A percentile compares a stretch with the other conserved stretches of the same genome.
Conservation (phyloP, 257 asterid genomes). For the Nicotiana sylvestris region DNA sequence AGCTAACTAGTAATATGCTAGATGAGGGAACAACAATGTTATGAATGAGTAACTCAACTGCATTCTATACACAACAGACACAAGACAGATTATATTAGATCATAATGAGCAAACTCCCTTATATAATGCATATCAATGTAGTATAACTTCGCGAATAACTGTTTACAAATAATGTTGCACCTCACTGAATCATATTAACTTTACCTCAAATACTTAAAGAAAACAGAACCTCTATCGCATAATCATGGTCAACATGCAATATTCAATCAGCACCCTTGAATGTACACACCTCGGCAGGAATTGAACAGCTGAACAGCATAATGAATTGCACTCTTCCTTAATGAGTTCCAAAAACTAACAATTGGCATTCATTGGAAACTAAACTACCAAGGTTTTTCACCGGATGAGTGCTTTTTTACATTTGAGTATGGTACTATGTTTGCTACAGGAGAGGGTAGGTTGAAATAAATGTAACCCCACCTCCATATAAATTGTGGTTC, state of each 20-base stretch:
- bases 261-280: neutral
- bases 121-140: too few relatives aligned
- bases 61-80: too few relatives aligned
- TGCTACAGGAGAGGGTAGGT: neutral
- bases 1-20: too few relatives aligned
- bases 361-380: neutral
- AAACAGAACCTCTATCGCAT: neutral
- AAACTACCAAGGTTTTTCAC: neutral
- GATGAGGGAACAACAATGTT: too few relatives aligned
- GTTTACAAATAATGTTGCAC: neutral
- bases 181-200: neutral
- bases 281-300: neutral
- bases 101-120: too few relatives aligned
- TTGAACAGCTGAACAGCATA: neutral
- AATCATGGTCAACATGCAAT: neutral
- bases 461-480: neutral
- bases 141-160: neutral
- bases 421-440: neutral
- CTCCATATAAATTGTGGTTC: neutral
- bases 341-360: neutral
- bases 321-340: neutral
- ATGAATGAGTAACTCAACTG: too few relatives aligned
- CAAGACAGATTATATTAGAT: too few relatives aligned
- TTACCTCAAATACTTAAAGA: neutral
- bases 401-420: neutral